A percentile compares a stretch with the other conserved stretches of the same genome.
These are phyloP conservation scores for Chytriomyces confervae DNA, from an alignment of 192 early-diverging fungal species.

Conservation along the genomic window DNA sequence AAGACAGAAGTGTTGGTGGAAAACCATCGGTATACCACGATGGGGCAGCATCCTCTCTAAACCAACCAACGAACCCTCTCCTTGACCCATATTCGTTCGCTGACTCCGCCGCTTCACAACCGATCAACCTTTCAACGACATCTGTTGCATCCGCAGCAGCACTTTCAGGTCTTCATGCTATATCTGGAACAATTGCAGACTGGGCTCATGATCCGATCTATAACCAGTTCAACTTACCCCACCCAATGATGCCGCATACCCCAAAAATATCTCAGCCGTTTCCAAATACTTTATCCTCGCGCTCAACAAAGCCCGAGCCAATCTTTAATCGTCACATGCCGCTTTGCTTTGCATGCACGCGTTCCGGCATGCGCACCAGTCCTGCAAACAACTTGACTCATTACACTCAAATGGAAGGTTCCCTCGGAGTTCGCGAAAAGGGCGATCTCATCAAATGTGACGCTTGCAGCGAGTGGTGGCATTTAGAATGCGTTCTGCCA, in stretches of 20 bases:
- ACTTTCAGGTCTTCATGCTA: neutral
- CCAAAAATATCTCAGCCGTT: neutral
- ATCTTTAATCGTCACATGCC: neutral
- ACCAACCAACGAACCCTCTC: too few relatives aligned
- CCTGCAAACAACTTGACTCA: conserved; percentile 24
- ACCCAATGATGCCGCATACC: neutral
- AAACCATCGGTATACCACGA: too few relatives aligned
- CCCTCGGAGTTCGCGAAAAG: conserved; percentile 24
- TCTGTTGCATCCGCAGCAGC: too few relatives aligned
- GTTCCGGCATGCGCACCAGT: conserved; percentile 20
- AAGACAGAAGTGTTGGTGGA: too few relatives aligned
- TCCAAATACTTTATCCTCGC: neutral
- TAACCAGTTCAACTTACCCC: conserved; percentile 1
- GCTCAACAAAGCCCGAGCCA: neutral
- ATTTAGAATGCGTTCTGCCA: conserved; percentile 58
- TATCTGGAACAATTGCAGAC: conserved; percentile 6
- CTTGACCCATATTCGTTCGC: too few relatives aligned
- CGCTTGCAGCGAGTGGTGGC: conserved; percentile 58
- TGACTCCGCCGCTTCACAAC: too few relatives aligned
- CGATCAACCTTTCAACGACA: too few relatives aligned
- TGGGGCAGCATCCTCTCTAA: too few relatives aligned
- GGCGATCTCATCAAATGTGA: conserved; percentile 56
- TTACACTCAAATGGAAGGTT: conserved; percentile 20
- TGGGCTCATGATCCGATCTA: conserved; percentile 23
- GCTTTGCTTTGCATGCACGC: conserved; percentile 39